Base-by-base conservation (phyloP, 1,139 yeast species). In the Eremothecium sinecaudum region DNA sequence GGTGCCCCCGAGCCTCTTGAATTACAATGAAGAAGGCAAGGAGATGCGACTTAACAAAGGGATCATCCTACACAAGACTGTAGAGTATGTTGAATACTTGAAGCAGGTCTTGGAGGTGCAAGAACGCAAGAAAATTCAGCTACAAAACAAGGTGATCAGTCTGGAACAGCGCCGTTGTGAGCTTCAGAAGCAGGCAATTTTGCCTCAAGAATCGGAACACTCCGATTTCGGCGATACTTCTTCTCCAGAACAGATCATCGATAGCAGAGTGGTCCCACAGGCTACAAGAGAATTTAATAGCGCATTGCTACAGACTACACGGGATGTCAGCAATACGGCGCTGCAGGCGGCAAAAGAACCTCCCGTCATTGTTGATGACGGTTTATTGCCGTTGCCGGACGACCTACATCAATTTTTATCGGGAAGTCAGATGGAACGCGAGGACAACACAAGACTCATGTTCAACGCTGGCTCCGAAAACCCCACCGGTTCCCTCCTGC, bases 41-140 rank as follows among this genome's bases (percentile, higher is more conserved):
- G 84, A 79, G 45, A 63, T 75, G 4, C 78, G 78, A 49, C 82
- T 87, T 1, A 79, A 79, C 48, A 80, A 80, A 53, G 73, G 81
- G 17, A 72, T 79, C 6, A 78, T 79, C 35, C 62, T 80, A 42
- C 70, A 71, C 46, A 74, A 72, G 46, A 71, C 86, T 0, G 86
- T 79, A 12, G 84, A 76, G 27, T 80, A 79, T 54, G 71, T 79
- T 19, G 61, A 55, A 3, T 79, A 75, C 52, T 62, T 80, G 28
- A 58, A 63, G 40, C 58, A 61, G 20, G 71, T 69, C 3, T 48
- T 68, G 43, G 48, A 51, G 3, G 53, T 55, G 12, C 75, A 70
- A 44, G 66, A 65, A 32, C 46, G 51, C 22, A 53, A 67, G 43
- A 50, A 57, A 32, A 46, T 38, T 2, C 53, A 58, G 17, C 45